These are phyloP conservation scores for Kodamaea ohmeri DNA, from an alignment of 1,139 yeast species.

Conservation along the genomic window DNA sequence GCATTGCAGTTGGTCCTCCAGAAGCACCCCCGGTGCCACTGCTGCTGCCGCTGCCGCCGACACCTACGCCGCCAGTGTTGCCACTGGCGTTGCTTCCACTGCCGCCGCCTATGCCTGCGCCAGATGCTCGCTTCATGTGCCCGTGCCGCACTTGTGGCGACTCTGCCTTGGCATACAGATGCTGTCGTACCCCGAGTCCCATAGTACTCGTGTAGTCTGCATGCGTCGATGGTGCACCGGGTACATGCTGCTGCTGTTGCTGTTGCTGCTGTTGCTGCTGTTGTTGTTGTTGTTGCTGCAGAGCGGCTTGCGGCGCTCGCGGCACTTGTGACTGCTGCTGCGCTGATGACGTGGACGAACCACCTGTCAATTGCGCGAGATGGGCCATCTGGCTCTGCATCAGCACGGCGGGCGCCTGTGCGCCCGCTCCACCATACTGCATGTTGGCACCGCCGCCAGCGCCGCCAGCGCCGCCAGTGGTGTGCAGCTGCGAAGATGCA, in stretches of 20 bases:
- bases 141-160: slow-evolving; percentile 7
- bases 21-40: not conserved
- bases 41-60: slow-evolving; percentile 1
- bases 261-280: slow-evolving; percentile 9
- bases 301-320: not conserved
- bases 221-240: not conserved
- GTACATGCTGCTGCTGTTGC: not conserved
- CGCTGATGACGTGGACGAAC: too few relatives aligned
- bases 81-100: slow-evolving; percentile 1
- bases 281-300: slow-evolving; percentile 8
- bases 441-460: not conserved
- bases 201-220: slow-evolving; percentile 4
- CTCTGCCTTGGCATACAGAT: slow-evolving; percentile 10
- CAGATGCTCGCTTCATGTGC: not conserved
- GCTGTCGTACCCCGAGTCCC: slow-evolving; percentile 9
- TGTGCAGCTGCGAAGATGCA: not conserved
- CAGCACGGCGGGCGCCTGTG: not conserved
- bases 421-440: too few relatives aligned
- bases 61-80: not conserved
- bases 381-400: too few relatives aligned
- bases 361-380: too few relatives aligned
- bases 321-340: slow-evolving; percentile 1
- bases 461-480: not conserved
- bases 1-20: not conserved
- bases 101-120: not conserved